Percentiles rank a stretch among this genome's conserved stretches.
phyloP scores from a whole-genome alignment of 306 rosid genomes.

The Cicer pinnatifidum region DNA sequence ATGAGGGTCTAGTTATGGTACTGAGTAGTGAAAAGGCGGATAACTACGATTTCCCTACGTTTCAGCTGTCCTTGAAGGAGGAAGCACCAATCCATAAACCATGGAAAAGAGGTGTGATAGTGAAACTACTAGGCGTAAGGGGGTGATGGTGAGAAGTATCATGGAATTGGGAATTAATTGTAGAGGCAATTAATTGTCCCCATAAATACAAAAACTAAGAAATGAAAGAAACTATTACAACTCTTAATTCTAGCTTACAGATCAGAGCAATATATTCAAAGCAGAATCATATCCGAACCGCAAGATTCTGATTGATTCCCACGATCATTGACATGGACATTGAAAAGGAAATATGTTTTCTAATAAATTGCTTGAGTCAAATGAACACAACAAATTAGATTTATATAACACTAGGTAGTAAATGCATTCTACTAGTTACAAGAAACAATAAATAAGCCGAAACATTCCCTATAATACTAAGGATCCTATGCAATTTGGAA shows the following conservation, averaged over 20 bases:
- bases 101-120: too few species aligned
- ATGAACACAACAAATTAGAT: neutral
- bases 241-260: neutral
- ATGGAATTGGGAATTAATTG: too few species aligned
- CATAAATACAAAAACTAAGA: neutral
- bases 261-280: neutral
- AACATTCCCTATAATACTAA: constrained; percentile 10
- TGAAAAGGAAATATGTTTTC: neutral
- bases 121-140: too few species aligned
- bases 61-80: too few species aligned
- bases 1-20: too few species aligned
- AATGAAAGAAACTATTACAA: neutral
- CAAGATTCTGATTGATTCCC: neutral
- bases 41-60: too few species aligned
- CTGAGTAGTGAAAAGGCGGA: too few species aligned
- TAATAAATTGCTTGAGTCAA: neutral
- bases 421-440: neutral
- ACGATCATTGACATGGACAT: neutral
- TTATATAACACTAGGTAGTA: neutral
- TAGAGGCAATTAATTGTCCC: neutral
- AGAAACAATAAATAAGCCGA: neutral
- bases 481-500: neutral
- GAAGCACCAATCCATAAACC: too few species aligned
- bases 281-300: neutral
- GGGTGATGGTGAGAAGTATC: too few species aligned